Base-by-base conservation (phyloP, 345 rosid genomes). In the Kernera saxatilis region DNA sequence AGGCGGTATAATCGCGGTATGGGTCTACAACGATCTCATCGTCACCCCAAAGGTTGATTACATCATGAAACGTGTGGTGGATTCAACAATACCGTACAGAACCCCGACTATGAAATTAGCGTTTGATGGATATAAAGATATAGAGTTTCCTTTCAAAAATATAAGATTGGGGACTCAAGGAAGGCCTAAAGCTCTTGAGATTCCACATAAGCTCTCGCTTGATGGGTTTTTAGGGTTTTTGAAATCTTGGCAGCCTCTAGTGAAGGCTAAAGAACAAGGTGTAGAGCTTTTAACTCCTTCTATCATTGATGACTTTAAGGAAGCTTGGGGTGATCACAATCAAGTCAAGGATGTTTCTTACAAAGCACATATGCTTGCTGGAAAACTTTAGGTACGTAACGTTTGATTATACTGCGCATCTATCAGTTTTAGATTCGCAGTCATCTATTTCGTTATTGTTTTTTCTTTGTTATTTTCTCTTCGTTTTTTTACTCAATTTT, bases 131-230 rank as follows among this genome's bases (percentile, higher is more conserved):
- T 84, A 84, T 51, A 80, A 9, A 56, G 81, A 76, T 0, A 79
- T 89, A 59, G 85, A 91, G 1, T 89, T 89, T 46, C 85, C 91
- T 1, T 88, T 88, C 6, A 74, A 83, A 65, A 52, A 73, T 15
- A 78, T 83, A 11, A 83, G 85, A 5, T 65, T 86, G 21, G 92
- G 90, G 14, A 65, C 57, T 1, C 82, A 84, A 67, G 87, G 91
- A 33, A 29, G 70, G 50, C 91, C 88, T 2, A 4, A 73, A 78
- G 79, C 49, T 10, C 67, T 89, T 33, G 80, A 84, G 17, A 81
- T 87, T 11, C 82, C 83, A 1, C 84, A 73, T 51, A 72, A 75
- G 81, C 64, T 82, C 66, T 80, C 88, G 1, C 82, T 85, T 12
- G 64, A 84, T n/a, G 88, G 85, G 22, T 59, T 77, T 43, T 1